Evolutionary conservation across 108 stramenopile genomes (phyloP).

Genomic region (Cyclotella sp.): DNA sequence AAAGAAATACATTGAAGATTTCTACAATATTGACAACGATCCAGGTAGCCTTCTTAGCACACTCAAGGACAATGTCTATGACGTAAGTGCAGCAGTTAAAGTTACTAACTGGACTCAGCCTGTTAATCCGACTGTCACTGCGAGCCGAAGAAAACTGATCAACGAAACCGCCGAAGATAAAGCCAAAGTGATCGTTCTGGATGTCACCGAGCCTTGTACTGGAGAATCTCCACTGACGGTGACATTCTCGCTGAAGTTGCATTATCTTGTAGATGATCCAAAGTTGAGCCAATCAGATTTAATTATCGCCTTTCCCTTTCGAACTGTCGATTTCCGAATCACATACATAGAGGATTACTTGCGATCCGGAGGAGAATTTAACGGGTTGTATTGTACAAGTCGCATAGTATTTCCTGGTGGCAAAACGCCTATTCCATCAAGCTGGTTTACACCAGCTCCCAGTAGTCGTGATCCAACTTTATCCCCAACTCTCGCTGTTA

Average conservation of each 20-base stretch:
- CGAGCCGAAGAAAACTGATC: neutral
- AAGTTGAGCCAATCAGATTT: neutral
- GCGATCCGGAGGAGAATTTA: constrained; percentile 19
- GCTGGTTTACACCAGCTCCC: neutral
- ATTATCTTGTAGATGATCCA: constrained; percentile 24
- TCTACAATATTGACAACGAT: constrained; percentile 12
- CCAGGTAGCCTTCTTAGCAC: neutral
- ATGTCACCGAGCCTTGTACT: constrained; percentile 31
- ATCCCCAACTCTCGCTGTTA: neutral
- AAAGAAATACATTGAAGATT: constrained; percentile 34
- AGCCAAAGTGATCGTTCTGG: constrained; percentile 19
- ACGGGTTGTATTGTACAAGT: constrained; percentile 28
- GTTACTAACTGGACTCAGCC: constrained; percentile 12
- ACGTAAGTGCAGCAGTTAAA: constrained; percentile 1
- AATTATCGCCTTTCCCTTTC: constrained; percentile 44
- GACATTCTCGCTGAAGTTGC: constrained; percentile 32
- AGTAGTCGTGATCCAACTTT: neutral
- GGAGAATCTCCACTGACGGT: constrained; percentile 30
- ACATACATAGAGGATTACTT: constrained; percentile 30
- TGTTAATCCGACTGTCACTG: neutral
- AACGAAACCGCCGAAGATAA: constrained; percentile 4
- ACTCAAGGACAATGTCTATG: neutral
- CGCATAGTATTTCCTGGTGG: constrained; percentile 21
- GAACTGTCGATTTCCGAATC: constrained; percentile 26
- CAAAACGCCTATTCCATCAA: neutral